Conservation (phyloP, 2,329 filamentous ascomycete genomes). For the Xylariales sp. region DNA sequence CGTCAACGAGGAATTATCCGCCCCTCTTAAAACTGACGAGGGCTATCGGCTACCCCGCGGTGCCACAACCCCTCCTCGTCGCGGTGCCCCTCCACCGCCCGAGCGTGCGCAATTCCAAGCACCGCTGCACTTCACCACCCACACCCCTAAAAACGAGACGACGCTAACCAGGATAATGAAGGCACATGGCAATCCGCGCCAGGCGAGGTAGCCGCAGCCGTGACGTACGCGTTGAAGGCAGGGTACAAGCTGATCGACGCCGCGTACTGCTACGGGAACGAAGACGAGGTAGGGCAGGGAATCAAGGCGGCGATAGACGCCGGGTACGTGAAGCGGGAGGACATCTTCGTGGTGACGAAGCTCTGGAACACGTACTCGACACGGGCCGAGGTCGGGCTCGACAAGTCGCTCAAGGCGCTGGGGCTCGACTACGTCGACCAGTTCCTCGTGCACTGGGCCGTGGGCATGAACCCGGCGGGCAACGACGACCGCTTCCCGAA, state of each 20-base stretch:
- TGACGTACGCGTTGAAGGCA: constrained; percentile 66
- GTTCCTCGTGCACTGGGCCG: constrained; percentile 85
- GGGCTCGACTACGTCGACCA: constrained; percentile 86
- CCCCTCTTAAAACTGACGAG: constrained; percentile 2
- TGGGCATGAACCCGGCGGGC: constrained; percentile 83
- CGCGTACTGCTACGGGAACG: constrained; percentile 83
- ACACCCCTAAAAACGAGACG: not conserved
- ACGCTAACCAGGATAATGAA: constrained; percentile 45
- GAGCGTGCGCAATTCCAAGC: not conserved
- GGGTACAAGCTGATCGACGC: constrained; percentile 75
- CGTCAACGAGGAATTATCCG: not conserved
- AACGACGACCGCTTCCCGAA: constrained; percentile 80
- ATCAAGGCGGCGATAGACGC: constrained; percentile 77
- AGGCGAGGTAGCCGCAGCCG: constrained; percentile 68
- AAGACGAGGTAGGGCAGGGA: constrained; percentile 83
- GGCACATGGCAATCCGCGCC: constrained; percentile 74
- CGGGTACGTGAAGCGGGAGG: constrained; percentile 77
- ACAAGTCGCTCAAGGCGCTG: constrained; percentile 77
- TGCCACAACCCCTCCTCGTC: constrained; percentile 7
- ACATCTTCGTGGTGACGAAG: constrained; percentile 87
- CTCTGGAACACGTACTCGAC: constrained; percentile 85
- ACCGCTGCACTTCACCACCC: too few relatives aligned
- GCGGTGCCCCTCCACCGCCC: not conserved
- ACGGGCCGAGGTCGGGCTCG: constrained; percentile 74
- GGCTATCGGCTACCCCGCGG: constrained; percentile 1